Evolutionary conservation across 1,284 basidiomycete genomes (phyloP).

Genomic region (Cryptococcus sp.): DNA sequence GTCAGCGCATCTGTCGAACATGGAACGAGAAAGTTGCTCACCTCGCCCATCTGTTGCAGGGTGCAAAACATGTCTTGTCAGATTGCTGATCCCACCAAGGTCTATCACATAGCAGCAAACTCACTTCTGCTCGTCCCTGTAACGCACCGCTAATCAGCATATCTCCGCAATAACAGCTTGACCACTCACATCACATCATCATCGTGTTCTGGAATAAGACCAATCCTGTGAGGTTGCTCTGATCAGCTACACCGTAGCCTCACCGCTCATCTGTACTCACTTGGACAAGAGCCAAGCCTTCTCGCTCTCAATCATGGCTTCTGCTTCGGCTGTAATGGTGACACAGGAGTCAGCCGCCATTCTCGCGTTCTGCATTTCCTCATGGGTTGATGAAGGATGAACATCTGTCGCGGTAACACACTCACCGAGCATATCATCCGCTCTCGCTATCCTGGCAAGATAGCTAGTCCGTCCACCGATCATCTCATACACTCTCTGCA

Average conservation of each 20-base stretch:
- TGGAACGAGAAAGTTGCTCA: background rate
- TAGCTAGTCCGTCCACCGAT: constrained; percentile 77
- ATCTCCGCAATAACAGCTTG: background rate
- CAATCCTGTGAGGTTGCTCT: constrained; percentile 54
- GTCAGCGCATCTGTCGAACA: background rate
- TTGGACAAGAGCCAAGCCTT: constrained; percentile 71
- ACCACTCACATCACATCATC: constrained; percentile 71
- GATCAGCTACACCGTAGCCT: background rate
- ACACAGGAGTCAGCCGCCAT: background rate
- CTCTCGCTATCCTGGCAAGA: constrained; percentile 64
- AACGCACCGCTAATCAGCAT: no score
- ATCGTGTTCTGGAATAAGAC: constrained; percentile 70
- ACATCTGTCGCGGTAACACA: background rate
- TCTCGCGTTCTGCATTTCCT: background rate
- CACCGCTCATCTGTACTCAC: constrained; percentile 21
- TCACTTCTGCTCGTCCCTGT: constrained; percentile 68
- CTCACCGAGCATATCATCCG: constrained; percentile 61
- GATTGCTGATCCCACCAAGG: background rate
- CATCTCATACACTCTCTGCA: constrained; percentile 61
- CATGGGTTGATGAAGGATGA: background rate
- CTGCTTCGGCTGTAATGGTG: constrained; percentile 57
- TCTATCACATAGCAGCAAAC: constrained; percentile 28
- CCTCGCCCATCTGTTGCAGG: constrained; percentile 29
- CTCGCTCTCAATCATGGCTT: constrained; percentile 66
- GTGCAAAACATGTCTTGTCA: background rate